These are phyloP conservation scores for Rhizoclosmatium globosum DNA, from an alignment of 192 early-diverging fungal species.

Conservation along the genomic window DNA sequence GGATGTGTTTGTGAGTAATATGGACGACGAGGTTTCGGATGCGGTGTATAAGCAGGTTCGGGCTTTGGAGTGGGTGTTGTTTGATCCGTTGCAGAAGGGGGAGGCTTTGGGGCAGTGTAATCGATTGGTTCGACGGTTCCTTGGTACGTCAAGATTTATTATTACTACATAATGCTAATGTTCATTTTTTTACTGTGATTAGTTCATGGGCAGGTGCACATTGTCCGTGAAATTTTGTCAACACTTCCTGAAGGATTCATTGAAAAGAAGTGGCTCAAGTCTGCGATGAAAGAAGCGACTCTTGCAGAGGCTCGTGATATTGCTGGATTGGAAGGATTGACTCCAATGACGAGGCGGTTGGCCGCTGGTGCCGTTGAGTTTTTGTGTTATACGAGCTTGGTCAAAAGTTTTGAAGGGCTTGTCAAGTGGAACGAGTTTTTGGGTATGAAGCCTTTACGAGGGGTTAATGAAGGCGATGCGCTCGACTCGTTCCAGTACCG, in stretches of 20 bases:
- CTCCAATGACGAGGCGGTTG: background rate
- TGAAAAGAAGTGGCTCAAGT: constrained; percentile 29
- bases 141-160: constrained; percentile 38
- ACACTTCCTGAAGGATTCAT: constrained; percentile 54
- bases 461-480: constrained; percentile 8
- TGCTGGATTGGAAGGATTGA: background rate
- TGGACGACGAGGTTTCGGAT: constrained; percentile 34
- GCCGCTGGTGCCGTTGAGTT: constrained; percentile 7
- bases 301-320: background rate
- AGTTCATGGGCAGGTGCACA: constrained; percentile 57
- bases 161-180: background rate
- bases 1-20: background rate
- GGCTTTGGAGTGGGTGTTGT: constrained; percentile 68
- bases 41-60: constrained; percentile 48
- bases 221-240: constrained; percentile 49
- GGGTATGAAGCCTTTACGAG: constrained; percentile 7
- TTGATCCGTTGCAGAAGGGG: constrained; percentile 50
- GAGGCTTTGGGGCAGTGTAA: constrained; percentile 56
- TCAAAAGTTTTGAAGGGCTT: constrained; percentile 16
- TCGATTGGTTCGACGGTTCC: constrained; percentile 59
- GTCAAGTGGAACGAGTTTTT: constrained; percentile 26
- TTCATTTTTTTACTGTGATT: background rate
- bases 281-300: constrained; percentile 3
- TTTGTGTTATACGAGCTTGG: constrained; percentile 9
- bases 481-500: constrained; percentile 6